These are phyloP conservation scores for Curvularia sp. DNA, from an alignment of 2,329 filamentous ascomycete genomes.

Conservation along the genomic window DNA sequence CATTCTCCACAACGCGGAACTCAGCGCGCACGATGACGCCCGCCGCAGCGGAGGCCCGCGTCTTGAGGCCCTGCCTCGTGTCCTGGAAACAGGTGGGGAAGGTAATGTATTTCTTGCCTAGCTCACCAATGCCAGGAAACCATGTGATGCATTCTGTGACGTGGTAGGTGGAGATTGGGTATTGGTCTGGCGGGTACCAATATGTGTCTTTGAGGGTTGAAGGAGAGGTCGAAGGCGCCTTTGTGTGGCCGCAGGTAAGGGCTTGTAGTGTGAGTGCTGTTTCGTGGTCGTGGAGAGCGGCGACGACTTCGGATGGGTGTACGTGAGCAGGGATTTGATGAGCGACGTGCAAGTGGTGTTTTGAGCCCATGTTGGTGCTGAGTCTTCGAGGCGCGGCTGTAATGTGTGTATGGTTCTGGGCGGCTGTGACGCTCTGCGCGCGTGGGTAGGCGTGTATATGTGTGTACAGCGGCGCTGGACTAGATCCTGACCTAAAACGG, in stretches of 20 bases:
- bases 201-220: constrained; percentile 44
- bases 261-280: constrained; percentile 46
- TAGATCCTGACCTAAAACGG: background rate
- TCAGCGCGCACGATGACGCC: constrained; percentile 44
- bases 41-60: constrained; percentile 40
- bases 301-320: constrained; percentile 34
- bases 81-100: constrained; percentile 46
- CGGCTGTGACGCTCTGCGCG: background rate
- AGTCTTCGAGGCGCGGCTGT: background rate
- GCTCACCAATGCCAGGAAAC: constrained; percentile 42
- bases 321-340: constrained; percentile 41
- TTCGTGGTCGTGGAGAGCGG: constrained; percentile 46
- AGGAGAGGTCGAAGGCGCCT: constrained; percentile 32
- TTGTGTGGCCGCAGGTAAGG: constrained; percentile 40
- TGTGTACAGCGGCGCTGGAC: background rate
- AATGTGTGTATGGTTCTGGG: background rate
- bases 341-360: constrained; percentile 44
- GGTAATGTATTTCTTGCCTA: constrained; percentile 41
- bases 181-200: constrained; percentile 44
- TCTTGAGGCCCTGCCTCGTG: constrained; percentile 44
- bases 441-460: background rate
- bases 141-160: constrained; percentile 44
- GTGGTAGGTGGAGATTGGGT: constrained; percentile 38
- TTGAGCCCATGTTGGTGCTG: constrained; percentile 33
- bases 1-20: constrained; percentile 38